phyloP scores from a whole-genome alignment of 2,329 filamentous ascomycete species.

The Cladosporium sp. region DNA sequence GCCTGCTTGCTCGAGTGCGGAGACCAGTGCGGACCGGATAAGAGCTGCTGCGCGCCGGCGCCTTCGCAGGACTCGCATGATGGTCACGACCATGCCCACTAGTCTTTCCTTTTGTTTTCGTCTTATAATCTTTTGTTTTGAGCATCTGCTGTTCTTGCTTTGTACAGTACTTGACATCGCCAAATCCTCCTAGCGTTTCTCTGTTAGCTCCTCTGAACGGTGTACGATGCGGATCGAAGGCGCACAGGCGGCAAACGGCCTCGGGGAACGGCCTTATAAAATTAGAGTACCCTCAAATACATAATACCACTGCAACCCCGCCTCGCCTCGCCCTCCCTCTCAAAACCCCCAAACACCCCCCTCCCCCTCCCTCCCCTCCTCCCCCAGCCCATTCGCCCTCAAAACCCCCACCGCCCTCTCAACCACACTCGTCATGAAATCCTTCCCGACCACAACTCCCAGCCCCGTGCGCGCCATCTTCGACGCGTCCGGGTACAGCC shows the following conservation, averaged over 20 bases:
- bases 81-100: slow-evolving; percentile 30
- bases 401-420: slow-evolving; percentile 14
- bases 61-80: slow-evolving; percentile 20
- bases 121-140: background rate
- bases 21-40: slow-evolving; percentile 37
- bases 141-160: background rate
- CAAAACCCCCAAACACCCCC: slow-evolving; percentile 10
- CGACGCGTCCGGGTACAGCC: slow-evolving; percentile 16
- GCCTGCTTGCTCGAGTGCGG: slow-evolving; percentile 40
- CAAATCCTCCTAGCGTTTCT: background rate
- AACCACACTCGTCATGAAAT: slow-evolving; percentile 16
- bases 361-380: slow-evolving; percentile 14
- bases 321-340: background rate
- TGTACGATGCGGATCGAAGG: too few species aligned
- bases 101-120: background rate
- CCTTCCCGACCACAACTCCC: slow-evolving; percentile 11
- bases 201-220: background rate
- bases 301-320: too few species aligned
- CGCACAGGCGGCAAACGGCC: too few species aligned
- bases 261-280: too few species aligned
- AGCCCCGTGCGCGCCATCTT: slow-evolving; percentile 15
- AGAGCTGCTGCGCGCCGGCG: slow-evolving; percentile 36
- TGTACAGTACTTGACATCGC: background rate
- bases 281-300: too few species aligned
- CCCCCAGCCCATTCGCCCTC: slow-evolving; percentile 15